Percentiles rank a stretch among this genome's conserved stretches.
These are phyloP conservation scores for Phylloporus arenicola DNA, from an alignment of 768 basidiomycete genomes.

Conservation along the genomic window DNA sequence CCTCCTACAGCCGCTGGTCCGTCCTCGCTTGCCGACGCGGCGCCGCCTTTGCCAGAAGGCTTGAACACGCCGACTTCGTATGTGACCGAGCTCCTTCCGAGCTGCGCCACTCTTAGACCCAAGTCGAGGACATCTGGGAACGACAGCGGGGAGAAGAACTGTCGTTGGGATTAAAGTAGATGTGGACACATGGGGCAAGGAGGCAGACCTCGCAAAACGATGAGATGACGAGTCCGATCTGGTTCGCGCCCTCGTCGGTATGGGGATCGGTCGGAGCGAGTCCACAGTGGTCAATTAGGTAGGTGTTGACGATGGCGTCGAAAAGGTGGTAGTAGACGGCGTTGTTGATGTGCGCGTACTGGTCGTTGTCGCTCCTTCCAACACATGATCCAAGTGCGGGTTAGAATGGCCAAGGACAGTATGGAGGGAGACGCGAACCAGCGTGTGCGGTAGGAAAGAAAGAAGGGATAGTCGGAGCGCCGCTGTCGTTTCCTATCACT, in stretches of 20 bases:
- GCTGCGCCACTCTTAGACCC: constrained; percentile 58
- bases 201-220: constrained; percentile 59
- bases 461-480: constrained; percentile 54
- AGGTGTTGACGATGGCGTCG: constrained; percentile 78
- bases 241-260: constrained; percentile 13
- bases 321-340: constrained; percentile 76
- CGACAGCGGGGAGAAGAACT: constrained; percentile 69
- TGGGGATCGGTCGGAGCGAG: constrained; percentile 44
- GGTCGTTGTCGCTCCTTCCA: constrained; percentile 80
- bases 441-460: constrained; percentile 60
- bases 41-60: constrained; percentile 3
- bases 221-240: constrained; percentile 74
- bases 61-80: constrained; percentile 79
- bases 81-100: constrained; percentile 71
- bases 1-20: constrained; percentile 42
- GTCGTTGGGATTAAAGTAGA: background rate
- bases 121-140: constrained; percentile 70
- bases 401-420: constrained; percentile 7
- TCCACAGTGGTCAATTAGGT: constrained; percentile 62
- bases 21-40: constrained; percentile 10
- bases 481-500: constrained; percentile 34
- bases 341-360: constrained; percentile 80
- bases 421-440: constrained; percentile 41
- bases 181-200: background rate
- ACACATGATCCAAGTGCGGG: background rate